Base-by-base conservation (phyloP, 495 filamentous ascomycete genomes). In the Talaromyces wortmannii region DNA sequence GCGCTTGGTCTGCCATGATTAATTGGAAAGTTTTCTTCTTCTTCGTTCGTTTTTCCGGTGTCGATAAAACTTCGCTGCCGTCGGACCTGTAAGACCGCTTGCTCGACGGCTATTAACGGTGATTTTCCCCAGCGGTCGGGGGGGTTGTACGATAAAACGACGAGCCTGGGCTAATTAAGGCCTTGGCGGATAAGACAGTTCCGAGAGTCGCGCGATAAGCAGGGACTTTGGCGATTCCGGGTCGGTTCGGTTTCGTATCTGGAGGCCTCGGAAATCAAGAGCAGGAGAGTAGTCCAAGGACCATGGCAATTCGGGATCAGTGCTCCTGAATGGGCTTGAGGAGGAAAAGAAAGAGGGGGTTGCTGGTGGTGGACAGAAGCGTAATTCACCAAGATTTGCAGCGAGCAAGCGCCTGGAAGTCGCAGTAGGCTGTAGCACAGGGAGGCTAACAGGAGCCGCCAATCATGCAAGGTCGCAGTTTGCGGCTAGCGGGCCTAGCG, bases 111-210 rank as follows among this genome's bases (percentile, higher is more conserved):
- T 63, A 68, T 23, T 54, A 33, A 50, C 60, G 32, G 36, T 48
- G 53, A 30, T 54, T 31, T 50, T 73, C 69, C 73, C 74, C 74
- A 77, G 74, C 74, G 71, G 74, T 74, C 70, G 66, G 71, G 72
- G 74, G 43, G 56, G 55, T 30, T 52, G 36, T 23, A 23, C 23
- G 23, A 23, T 23, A 23, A 23, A 23, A 23, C 23, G 23, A 23
- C 23, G 23, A 23, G 23, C 23, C 23, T 23, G 23, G 23, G 23
- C 23, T 23, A 23, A 23, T 23, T 23, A 23, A 23, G 23, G 23
- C 15, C 45, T 55, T 48, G 44, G 53, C 53, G 47, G 46, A 55
- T 55, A 45, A 42, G 53, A 5, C 36, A 31, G 48, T 23, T 46
- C 44, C 44, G 13, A 23, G 17, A 31, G 16, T n/a, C 13, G 12